These are phyloP conservation scores for Rhododendron vialii DNA, from an alignment of 148 eudicot genomes.

Conservation along the genomic window DNA sequence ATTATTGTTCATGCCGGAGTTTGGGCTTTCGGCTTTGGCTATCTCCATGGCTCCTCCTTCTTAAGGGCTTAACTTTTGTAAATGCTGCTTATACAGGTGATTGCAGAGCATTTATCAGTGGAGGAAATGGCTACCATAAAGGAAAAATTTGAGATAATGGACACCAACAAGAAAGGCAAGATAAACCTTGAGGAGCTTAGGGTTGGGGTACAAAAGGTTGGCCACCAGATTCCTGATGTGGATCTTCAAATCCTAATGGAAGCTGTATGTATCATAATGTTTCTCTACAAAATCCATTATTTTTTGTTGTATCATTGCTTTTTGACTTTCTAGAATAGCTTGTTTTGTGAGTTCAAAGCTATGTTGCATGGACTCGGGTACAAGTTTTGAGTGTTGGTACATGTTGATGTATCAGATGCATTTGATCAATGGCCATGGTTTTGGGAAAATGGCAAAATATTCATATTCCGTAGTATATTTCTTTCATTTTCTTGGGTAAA, in stretches of 20 bases:
- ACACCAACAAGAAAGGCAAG: constrained; percentile 51
- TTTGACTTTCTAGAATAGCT: background rate
- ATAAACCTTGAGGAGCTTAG: constrained; percentile 61
- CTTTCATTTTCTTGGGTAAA: background rate
- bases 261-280: constrained; percentile 37
- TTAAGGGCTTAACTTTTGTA: background rate
- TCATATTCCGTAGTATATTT: background rate
- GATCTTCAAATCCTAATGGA: constrained; percentile 77
- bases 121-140: constrained; percentile 77
- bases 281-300: background rate
- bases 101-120: constrained; percentile 73
- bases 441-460: background rate
- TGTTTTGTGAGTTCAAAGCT: background rate
- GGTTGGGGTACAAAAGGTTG: constrained; percentile 53
- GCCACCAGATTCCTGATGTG: constrained; percentile 61
- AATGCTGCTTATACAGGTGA: constrained; percentile 37
- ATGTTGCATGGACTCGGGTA: background rate
- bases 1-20: background rate
- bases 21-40: background rate
- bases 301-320: background rate
- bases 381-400: background rate
- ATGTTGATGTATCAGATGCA: background rate
- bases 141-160: constrained; percentile 68
- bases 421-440: background rate
- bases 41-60: background rate